phyloP scores from a whole-genome alignment of 2,329 filamentous ascomycete species.

The Cladosporium sp. region DNA sequence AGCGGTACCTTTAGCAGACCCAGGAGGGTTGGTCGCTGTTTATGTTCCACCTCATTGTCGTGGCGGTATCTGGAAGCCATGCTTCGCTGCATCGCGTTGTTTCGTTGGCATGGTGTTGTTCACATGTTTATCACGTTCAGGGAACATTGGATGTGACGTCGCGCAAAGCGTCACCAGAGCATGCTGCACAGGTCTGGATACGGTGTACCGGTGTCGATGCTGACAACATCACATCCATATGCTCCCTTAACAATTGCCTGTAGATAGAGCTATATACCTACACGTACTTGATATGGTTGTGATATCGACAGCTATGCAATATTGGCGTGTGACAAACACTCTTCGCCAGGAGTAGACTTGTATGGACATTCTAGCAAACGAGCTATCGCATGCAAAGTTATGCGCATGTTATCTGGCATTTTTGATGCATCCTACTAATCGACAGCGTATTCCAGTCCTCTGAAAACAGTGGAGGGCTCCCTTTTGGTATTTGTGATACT shows the following conservation, averaged over 20 bases:
- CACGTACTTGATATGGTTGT: not conserved
- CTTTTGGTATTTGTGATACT: not conserved
- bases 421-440: not conserved
- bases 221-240: not conserved
- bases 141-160: conserved; percentile 2
- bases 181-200: not conserved
- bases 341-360: not conserved
- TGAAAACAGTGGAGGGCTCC: not conserved
- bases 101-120: conserved; percentile 19
- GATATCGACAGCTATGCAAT: not conserved
- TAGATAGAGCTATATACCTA: not conserved
- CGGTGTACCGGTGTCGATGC: not conserved
- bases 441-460: not conserved
- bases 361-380: not conserved
- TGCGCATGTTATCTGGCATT: not conserved
- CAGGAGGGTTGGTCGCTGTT: not conserved
- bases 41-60: not conserved
- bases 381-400: not conserved
- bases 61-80: conserved; percentile 21
- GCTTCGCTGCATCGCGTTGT: conserved; percentile 15
- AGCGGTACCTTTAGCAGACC: conserved; percentile 17
- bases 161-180: not conserved
- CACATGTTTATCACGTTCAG: not conserved
- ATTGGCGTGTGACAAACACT: not conserved
- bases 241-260: too few relatives aligned